A percentile compares a stretch with the other conserved stretches of the same genome.
Evolutionary conservation across 257 asterid species (phyloP).

Genomic region (Verbena officinalis): DNA sequence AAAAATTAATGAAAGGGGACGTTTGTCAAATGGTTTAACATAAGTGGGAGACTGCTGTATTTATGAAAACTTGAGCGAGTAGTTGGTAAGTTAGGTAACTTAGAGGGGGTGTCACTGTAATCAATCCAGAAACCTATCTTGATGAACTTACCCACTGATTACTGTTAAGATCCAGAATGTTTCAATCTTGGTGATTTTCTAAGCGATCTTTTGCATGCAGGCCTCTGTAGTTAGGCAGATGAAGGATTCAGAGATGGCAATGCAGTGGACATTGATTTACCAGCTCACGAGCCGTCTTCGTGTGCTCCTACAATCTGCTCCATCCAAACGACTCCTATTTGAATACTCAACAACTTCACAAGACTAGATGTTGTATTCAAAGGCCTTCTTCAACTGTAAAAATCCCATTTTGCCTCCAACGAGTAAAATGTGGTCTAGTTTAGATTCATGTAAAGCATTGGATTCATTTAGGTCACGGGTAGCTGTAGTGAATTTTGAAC

Average conservation of each 20-base stretch:
- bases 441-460: conserved; percentile 14
- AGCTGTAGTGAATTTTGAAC: conserved; percentile 13
- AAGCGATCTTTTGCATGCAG: conserved; percentile 40
- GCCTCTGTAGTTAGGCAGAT: conserved; percentile 98
- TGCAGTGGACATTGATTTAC: conserved; percentile 99
- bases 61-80: too few species aligned
- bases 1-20: too few species aligned
- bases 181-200: neutral
- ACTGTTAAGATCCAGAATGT: neutral
- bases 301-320: conserved; percentile 90
- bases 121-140: conserved; percentile 6
- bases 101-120: too few species aligned
- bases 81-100: too few species aligned
- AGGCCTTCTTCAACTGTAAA: neutral
- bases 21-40: too few species aligned
- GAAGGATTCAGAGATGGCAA: conserved; percentile 99
- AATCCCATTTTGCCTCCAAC: neutral
- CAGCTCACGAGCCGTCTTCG: conserved; percentile 94
- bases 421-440: neutral
- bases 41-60: too few species aligned
- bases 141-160: neutral
- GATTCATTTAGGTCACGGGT: conserved; percentile 12
- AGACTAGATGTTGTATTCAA: conserved; percentile 43
- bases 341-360: conserved; percentile 94
- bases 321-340: conserved; percentile 87